Conservation (phyloP, 1,284 basidiomycete genomes). For the Tylopilus sp. region DNA sequence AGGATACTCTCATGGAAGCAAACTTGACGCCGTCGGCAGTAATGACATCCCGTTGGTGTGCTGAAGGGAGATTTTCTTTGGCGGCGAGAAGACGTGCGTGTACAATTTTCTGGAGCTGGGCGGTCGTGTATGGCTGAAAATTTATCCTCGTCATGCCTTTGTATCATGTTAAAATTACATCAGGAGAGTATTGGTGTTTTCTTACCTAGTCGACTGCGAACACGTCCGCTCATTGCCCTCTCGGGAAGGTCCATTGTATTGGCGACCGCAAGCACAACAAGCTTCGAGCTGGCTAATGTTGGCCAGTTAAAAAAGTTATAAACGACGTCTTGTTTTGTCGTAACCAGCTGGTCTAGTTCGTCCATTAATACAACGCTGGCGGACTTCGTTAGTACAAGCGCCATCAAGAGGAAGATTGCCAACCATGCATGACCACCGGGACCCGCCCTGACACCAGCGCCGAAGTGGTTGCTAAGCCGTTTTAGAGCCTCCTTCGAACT, state of each 20-base stretch:
- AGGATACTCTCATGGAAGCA: conserved; percentile 87
- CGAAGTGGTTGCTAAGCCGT: conserved; percentile 59
- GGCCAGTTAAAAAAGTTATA: conserved; percentile 99
- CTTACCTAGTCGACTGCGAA: conserved; percentile 85
- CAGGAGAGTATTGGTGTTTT: conserved; percentile 1
- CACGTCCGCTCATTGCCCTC: conserved; percentile 86
- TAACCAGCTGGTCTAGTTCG: conserved; percentile 94
- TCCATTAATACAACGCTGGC: conserved; percentile 93
- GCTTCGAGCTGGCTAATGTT: conserved; percentile 76
- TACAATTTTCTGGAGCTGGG: conserved; percentile 84
- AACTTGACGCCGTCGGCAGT: conserved; percentile 79
- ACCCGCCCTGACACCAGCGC: conserved; percentile 48
- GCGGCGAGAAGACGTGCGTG: conserved; percentile 68
- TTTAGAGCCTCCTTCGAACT: conserved; percentile 70
- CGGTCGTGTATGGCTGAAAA: conserved; percentile 85
- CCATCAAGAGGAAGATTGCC: conserved; percentile 14
- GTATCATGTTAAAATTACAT: conserved; percentile 2
- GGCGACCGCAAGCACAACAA: conserved; percentile 95
- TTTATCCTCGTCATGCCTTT: conserved; percentile 93
- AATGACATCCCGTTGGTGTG: conserved; percentile 50
- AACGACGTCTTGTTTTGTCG: conserved; percentile 93
- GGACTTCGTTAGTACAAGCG: not conserved
- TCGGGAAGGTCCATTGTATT: conserved; percentile 99
- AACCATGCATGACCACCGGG: conserved; percentile 71
- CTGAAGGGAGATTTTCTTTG: conserved; percentile 42